Conservation (phyloP, 2,329 filamentous ascomycete species). For the Aquanectria penicillioides region DNA sequence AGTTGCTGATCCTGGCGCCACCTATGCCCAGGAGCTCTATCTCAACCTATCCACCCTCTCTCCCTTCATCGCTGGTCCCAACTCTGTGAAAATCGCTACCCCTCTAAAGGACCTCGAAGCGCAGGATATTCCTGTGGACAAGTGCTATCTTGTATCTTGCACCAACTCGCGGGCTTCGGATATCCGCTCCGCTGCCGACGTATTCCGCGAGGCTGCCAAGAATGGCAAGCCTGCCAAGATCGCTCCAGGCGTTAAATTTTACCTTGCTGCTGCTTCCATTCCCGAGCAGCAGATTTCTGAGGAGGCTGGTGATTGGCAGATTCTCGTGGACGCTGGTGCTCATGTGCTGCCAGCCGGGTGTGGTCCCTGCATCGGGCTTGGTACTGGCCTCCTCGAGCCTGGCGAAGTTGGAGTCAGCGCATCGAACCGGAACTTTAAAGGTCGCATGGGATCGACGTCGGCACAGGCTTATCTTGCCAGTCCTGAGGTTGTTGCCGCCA, state of each 20-base stretch:
- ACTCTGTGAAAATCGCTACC: constrained; percentile 88
- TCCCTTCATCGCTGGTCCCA: constrained; percentile 87
- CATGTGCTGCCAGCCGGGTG: constrained; percentile 77
- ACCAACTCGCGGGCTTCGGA: constrained; percentile 88
- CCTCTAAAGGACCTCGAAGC: constrained; percentile 78
- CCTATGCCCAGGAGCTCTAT: constrained; percentile 85
- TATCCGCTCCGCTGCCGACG: constrained; percentile 78
- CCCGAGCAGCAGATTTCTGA: constrained; percentile 82
- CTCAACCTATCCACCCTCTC: constrained; percentile 85
- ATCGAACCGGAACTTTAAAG: constrained; percentile 90
- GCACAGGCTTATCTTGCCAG: constrained; percentile 88
- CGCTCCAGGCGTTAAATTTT: constrained; percentile 81
- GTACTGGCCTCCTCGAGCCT: constrained; percentile 79
- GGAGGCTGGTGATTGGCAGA: constrained; percentile 86
- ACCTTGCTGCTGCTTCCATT: constrained; percentile 87
- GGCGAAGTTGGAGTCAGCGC: constrained; percentile 90
- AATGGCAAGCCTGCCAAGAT: constrained; percentile 74
- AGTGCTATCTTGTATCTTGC: constrained; percentile 89
- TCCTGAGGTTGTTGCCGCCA: constrained; percentile 92
- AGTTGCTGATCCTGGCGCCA: constrained; percentile 77
- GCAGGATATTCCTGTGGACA: constrained; percentile 81
- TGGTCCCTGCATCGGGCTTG: constrained; percentile 87
- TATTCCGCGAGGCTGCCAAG: constrained; percentile 82
- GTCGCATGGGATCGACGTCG: constrained; percentile 75
- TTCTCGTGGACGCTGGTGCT: constrained; percentile 82